Conservation (phyloP, 331 rosid genomes). For the Dryas integrifolia region DNA sequence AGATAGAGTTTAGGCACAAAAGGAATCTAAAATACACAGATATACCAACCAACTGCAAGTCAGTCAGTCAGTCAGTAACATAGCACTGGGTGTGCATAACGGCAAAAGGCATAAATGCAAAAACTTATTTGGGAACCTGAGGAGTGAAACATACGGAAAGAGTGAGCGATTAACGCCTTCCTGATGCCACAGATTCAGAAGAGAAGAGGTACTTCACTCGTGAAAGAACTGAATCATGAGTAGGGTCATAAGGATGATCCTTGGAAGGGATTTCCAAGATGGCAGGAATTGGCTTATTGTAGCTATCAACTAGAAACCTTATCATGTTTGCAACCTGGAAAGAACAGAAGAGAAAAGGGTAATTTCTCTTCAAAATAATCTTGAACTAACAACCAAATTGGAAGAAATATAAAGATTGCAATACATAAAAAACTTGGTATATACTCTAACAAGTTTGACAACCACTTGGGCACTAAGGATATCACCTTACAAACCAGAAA, state of each 20-base stretch:
- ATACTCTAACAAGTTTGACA: not conserved
- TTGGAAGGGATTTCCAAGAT: constrained; percentile 95
- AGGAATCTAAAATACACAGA: constrained; percentile 18
- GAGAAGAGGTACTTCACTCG: constrained; percentile 86
- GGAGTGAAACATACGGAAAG: not conserved
- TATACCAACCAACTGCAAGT: constrained; percentile 11
- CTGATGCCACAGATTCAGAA: constrained; percentile 86
- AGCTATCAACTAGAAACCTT: constrained; percentile 88
- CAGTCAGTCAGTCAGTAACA: not conserved
- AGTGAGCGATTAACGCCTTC: constrained; percentile 47
- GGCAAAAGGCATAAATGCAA: not conserved
- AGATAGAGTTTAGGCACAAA: constrained; percentile 1
- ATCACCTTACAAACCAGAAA: not conserved
- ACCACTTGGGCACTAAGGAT: not conserved
- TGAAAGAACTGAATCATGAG: constrained; percentile 91
- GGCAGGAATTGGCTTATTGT: constrained; percentile 89
- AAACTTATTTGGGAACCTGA: constrained; percentile 10
- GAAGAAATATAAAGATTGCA: not conserved
- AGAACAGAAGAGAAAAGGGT: constrained; percentile 18
- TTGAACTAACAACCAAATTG: not conserved
- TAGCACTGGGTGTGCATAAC: constrained; percentile 5
- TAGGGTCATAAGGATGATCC: constrained; percentile 92
- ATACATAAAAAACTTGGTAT: not conserved
- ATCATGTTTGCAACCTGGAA: constrained; percentile 89
- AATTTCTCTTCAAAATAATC: not conserved